These are phyloP conservation scores for Lasiosphaeriaceae sp. DNA, from an alignment of 495 filamentous ascomycete genomes.

Conservation along the genomic window DNA sequence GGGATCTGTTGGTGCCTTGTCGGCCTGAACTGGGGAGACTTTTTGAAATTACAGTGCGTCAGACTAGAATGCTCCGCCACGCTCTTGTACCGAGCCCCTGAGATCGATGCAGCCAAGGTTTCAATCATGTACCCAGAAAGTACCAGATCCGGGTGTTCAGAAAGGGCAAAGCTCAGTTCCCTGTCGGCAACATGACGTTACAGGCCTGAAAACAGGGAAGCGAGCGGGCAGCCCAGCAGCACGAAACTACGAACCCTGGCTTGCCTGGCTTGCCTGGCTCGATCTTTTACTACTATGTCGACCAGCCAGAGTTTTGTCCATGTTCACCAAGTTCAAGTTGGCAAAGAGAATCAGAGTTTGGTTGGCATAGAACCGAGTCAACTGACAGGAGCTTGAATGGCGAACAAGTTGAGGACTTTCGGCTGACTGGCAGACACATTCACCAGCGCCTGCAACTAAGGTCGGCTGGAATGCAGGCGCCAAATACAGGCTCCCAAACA, in stretches of 20 bases:
- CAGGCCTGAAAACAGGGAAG: conserved; percentile 8
- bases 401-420: background rate
- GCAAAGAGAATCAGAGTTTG: background rate
- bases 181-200: conserved; percentile 4
- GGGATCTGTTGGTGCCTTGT: conserved; percentile 3
- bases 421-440: too few species aligned
- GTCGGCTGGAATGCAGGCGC: too few species aligned
- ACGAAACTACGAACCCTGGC: background rate
- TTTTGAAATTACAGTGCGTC: conserved; percentile 19
- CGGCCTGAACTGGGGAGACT: conserved; percentile 10
- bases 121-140: conserved; percentile 6
- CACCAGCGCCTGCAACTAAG: too few species aligned
- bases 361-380: background rate
- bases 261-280: too few species aligned
- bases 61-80: conserved; percentile 22
- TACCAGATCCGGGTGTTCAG: conserved; percentile 1
- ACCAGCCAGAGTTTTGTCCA: background rate
- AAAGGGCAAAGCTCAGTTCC: conserved; percentile 9
- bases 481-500: too few species aligned
- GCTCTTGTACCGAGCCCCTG: conserved; percentile 11
- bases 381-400: background rate
- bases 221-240: background rate
- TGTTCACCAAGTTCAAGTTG: background rate
- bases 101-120: conserved; percentile 13
- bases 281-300: too few species aligned